Evolutionary conservation across 2,329 filamentous ascomycete genomes (phyloP).

Genomic region (Colletotrichum trifolii): DNA sequence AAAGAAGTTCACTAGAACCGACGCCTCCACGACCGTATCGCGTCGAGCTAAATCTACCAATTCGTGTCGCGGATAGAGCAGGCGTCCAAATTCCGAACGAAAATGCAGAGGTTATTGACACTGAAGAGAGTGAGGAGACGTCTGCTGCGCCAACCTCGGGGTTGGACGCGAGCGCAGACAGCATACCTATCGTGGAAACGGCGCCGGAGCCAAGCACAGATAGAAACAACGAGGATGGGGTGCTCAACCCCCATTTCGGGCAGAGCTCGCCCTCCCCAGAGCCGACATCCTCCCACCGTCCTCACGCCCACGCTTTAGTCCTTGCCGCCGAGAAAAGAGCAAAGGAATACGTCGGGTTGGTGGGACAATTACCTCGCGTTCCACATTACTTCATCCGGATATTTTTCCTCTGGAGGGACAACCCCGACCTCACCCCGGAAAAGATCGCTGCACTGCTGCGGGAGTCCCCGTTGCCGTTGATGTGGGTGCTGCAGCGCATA

Average conservation of each 20-base stretch:
- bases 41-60: conserved; percentile 74
- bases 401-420: conserved; percentile 73
- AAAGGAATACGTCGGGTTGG: neutral
- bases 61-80: conserved; percentile 63
- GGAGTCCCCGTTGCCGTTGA: conserved; percentile 66
- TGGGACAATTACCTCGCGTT: conserved; percentile 49
- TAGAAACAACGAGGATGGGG: too few species aligned
- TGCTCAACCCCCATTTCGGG: too few species aligned
- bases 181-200: conserved; percentile 48
- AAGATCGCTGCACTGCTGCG: conserved; percentile 67
- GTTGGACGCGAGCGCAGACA: conserved; percentile 35
- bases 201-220: conserved; percentile 38
- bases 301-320: too few species aligned
- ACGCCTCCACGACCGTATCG: conserved; percentile 76
- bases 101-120: conserved; percentile 45
- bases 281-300: too few species aligned
- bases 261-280: too few species aligned
- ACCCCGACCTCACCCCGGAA: conserved; percentile 59
- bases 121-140: conserved; percentile 39
- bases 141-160: conserved; percentile 5
- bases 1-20: conserved; percentile 74
- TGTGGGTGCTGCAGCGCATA: conserved; percentile 70
- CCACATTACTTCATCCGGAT: conserved; percentile 57
- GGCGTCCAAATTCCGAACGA: conserved; percentile 44
- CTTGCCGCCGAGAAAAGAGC: conserved; percentile 50